phyloP scores from a whole-genome alignment of 176 grass and related monocot species.

The Oryza glaberrima region DNA sequence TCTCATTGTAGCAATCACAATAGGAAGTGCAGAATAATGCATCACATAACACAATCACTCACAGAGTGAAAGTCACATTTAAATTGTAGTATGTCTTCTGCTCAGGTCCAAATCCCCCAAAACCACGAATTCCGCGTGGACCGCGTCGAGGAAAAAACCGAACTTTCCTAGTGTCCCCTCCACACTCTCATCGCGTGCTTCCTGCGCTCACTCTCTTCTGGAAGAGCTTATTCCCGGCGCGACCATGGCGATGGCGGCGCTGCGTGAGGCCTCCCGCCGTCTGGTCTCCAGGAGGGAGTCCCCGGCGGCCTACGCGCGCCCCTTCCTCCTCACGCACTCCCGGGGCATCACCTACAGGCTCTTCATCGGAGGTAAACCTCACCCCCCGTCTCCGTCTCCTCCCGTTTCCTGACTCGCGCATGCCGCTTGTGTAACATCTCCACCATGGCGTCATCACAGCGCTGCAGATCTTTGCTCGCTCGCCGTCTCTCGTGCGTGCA shows the following conservation, averaged over 20 bases:
- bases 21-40: too few species aligned
- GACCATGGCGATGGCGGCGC: slow-evolving; percentile 45
- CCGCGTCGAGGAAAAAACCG: background rate
- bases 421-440: background rate
- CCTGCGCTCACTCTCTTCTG: too few species aligned
- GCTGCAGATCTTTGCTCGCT: background rate
- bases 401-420: background rate
- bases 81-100: too few species aligned
- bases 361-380: slow-evolving; percentile 44
- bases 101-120: background rate
- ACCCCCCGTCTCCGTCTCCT: background rate
- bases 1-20: too few species aligned
- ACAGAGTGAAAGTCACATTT: too few species aligned
- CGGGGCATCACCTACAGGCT: slow-evolving; percentile 54
- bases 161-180: too few species aligned
- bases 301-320: background rate
- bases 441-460: background rate
- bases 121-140: background rate
- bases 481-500: background rate
- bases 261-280: slow-evolving; percentile 38
- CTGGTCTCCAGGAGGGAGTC: slow-evolving; percentile 17
- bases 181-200: too few species aligned
- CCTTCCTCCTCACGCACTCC: slow-evolving; percentile 40
- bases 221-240: too few species aligned
- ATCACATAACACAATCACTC: too few species aligned